Evolutionary conservation across 116 monocot species (phyloP), one percentile per base, ranked within the genome.

Genomic region (Trichopus zeylanicus): DNA sequence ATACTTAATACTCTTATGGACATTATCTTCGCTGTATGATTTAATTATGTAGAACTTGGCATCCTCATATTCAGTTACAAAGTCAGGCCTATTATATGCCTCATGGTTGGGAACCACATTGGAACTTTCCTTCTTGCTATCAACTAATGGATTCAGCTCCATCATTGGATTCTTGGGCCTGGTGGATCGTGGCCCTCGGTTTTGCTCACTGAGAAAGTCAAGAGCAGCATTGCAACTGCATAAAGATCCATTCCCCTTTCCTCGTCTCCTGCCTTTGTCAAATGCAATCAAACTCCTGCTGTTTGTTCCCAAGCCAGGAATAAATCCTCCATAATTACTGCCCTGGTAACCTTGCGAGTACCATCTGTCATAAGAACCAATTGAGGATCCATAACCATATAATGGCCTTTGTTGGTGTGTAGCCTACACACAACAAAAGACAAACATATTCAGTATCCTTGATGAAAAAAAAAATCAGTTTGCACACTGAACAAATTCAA

Each of bases 1-100:
- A 80, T 97, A 97, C 55, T 97, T 97, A n/a, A 97, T 91, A 67
- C 97, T 97, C 75, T 84, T 91, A 56, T 97, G 97, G 32, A 97
- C 85, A 73, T 97, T 82, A 68, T 87, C 97, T 66, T 97, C 91
- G 30, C 79, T 91, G 61, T 91, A 97, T 35, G 97, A 97, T 65
- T 97, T 97, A 53, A 97, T 97, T 70, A 97, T 68, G 19, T 87
- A 97, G 63, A 97, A 84, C 60, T 67, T 90, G 29, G 85, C 87
- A 79, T 91, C 77, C 47, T 79, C 77, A 64, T 91, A 87, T 19
- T 91, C 87, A 13, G 65, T 75, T 38, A 60, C 51, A 65, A 97
- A 97, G 33, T 91, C 82, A 21, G 70, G 73, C 21, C 59, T 70
- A 70, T 92, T 92, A 57, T 81, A 92, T 27, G 61, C 32, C 31